A percentile compares a stretch with the other conserved stretches of the same genome.
Evolutionary conservation across 768 basidiomycete species (phyloP).

Genomic region (Xanthoconium stramineum): DNA sequence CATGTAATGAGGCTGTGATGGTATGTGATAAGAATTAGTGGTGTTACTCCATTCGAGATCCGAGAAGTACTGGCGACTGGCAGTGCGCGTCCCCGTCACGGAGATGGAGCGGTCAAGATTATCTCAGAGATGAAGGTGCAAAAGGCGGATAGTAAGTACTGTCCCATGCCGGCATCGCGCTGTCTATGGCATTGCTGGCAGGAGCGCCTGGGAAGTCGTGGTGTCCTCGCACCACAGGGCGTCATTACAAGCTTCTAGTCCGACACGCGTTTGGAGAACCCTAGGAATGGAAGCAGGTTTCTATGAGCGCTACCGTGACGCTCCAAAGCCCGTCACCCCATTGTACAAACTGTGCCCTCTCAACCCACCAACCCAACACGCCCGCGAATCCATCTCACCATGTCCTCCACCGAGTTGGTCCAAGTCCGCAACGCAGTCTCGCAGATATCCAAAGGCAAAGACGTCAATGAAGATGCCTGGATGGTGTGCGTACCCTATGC

Average conservation of each 20-base stretch:
- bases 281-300: conserved; percentile 1
- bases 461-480: conserved; percentile 21
- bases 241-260: neutral
- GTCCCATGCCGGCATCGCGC: no score
- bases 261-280: no score
- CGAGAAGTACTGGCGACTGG: no score
- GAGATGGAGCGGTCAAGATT: no score
- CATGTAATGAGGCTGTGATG: no score
- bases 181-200: no score
- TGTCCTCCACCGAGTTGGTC: conserved; percentile 13
- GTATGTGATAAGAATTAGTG: no score
- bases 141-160: no score
- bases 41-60: no score
- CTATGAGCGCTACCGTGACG: neutral
- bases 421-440: conserved; percentile 17
- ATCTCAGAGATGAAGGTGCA: no score
- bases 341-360: neutral
- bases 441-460: conserved; percentile 19
- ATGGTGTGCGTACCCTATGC: conserved; percentile 14
- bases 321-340: neutral
- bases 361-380: neutral
- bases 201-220: neutral
- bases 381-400: neutral
- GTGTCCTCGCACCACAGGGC: neutral
- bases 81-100: no score